Evolutionary conservation across 108 stramenopile genomes (phyloP).

Genomic region (Schizochytrium sp.): DNA sequence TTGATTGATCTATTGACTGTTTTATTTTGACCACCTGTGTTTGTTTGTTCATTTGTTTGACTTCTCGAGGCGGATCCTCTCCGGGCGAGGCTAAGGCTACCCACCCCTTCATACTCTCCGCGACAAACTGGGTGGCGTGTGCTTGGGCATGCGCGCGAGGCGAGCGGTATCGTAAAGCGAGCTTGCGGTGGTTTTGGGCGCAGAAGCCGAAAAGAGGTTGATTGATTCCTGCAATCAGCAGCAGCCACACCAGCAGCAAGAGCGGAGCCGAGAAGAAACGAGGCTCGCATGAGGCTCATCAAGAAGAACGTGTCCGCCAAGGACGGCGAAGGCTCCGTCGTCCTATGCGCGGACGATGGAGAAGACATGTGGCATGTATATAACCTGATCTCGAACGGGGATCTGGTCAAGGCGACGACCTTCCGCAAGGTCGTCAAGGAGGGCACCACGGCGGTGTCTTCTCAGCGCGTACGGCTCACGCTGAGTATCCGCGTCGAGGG

Average conservation of each 20-base stretch:
- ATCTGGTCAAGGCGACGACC: conserved; percentile 78
- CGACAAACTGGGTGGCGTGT: too few relatives aligned
- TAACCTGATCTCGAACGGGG: conserved; percentile 76
- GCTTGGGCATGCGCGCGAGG: too few relatives aligned
- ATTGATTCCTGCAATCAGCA: too few relatives aligned
- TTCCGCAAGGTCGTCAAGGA: conserved; percentile 74
- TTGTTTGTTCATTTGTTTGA: too few relatives aligned
- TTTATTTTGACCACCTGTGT: too few relatives aligned
- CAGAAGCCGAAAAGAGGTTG: too few relatives aligned
- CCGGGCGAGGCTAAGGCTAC: too few relatives aligned
- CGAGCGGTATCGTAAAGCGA: too few relatives aligned
- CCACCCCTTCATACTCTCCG: too few relatives aligned
- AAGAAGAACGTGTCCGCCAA: conserved; percentile 26
- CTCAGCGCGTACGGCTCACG: conserved; percentile 70
- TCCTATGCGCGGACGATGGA: conserved; percentile 74
- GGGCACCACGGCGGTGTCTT: conserved; percentile 18
- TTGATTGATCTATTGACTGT: too few relatives aligned
- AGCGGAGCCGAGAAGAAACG: not conserved
- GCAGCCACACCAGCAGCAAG: not conserved
- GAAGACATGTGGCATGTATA: conserved; percentile 97
- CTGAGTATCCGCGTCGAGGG: conserved; percentile 79
- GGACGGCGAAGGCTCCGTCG: conserved; percentile 34
- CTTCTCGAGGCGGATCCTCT: too few relatives aligned
- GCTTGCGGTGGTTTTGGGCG: too few relatives aligned
- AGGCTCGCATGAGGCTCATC: conserved; percentile 32